Evolutionary conservation across 208 protist genomes (phyloP).

Genomic region (Acanthamoeba triangularis): DNA sequence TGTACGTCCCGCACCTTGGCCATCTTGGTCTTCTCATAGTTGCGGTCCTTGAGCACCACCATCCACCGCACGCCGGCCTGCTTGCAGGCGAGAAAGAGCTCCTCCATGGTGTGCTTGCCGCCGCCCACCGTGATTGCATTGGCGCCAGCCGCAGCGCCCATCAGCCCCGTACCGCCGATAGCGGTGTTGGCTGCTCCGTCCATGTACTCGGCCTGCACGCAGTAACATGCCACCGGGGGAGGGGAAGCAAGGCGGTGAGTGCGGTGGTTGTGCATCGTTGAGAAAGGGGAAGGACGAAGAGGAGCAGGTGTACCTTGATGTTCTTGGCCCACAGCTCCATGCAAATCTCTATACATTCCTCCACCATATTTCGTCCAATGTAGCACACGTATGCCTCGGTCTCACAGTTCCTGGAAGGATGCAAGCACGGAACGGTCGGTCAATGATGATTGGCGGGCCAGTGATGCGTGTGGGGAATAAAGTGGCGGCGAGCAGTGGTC

Average conservation of each 20-base stretch:
- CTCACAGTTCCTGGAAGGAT: constrained; percentile 30
- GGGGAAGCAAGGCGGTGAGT: too few species aligned
- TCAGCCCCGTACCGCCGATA: constrained; percentile 8
- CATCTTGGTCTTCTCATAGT: constrained; percentile 63
- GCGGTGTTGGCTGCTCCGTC: not conserved
- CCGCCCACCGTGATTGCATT: not conserved
- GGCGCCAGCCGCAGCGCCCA: constrained; percentile 25
- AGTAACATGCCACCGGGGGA: too few species aligned
- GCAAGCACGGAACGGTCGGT: too few species aligned
- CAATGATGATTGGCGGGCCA: too few species aligned
- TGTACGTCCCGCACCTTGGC: constrained; percentile 58
- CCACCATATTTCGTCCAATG: constrained; percentile 45
- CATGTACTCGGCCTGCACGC: constrained; percentile 71
- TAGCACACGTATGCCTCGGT: constrained; percentile 61
- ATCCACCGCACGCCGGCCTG: constrained; percentile 54
- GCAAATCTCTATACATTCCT: constrained; percentile 53
- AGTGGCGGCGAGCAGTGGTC: not conserved
- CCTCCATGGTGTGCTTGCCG: constrained; percentile 13
- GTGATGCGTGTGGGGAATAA: too few species aligned
- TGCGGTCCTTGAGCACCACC: constrained; percentile 63
- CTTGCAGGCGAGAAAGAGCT: constrained; percentile 45
- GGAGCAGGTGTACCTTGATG: constrained; percentile 71
- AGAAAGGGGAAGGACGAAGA: not conserved
- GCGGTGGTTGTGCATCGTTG: too few species aligned
- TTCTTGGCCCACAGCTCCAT: constrained; percentile 70